Base-by-base conservation (phyloP, 306 rosid species). In the Rosa persica region DNA sequence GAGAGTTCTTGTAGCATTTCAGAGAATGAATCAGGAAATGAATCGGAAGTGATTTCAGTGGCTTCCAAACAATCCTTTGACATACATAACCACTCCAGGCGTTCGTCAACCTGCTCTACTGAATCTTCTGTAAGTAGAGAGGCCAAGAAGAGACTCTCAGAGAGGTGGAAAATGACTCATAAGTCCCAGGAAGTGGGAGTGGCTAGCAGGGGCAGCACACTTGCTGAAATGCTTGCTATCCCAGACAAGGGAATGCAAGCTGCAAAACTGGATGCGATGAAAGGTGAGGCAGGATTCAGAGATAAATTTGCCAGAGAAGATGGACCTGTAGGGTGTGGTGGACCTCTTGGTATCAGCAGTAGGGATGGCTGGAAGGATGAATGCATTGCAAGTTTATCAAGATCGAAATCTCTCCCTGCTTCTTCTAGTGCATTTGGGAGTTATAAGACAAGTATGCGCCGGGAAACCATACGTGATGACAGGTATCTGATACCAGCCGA, bases 281-380 rank as follows among this genome's bases (percentile, higher is more conserved):
- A 78, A 12, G 72, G 64, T 10, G 88, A 76, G 73, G 87, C 72
- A 75, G 86, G 87, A 77, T 81, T 75, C 57, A 49, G 73, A 52
- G 76, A 81, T 80, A 87, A 88, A 46, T 61, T 81, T 88, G 49
- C 83, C 43, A 73, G 67, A 72, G 81, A 86, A 13, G 86, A 84
- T 73, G 76, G 81, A 81, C 85, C 83, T 79, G 77, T 83, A 46
- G 83, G 84, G 66, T 51, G 73, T 67, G 85, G 75, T 72, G 93
- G 89, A 82, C 98, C 99, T 74, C 83, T 91, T 78, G 99, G 99
- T 75, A 95, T 95, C 80, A 95, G 99, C 87, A 95, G 98, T 72
- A 89, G 90, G 86, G 99, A 95, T 86, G 99, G 99, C 75, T 95
- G 99, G 99, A 95, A 89, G 90, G 90, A 89, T 81, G 91, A 82